Conservation (phyloP, 192 early-diverging fungal species). For the Physocladia obscura region DNA sequence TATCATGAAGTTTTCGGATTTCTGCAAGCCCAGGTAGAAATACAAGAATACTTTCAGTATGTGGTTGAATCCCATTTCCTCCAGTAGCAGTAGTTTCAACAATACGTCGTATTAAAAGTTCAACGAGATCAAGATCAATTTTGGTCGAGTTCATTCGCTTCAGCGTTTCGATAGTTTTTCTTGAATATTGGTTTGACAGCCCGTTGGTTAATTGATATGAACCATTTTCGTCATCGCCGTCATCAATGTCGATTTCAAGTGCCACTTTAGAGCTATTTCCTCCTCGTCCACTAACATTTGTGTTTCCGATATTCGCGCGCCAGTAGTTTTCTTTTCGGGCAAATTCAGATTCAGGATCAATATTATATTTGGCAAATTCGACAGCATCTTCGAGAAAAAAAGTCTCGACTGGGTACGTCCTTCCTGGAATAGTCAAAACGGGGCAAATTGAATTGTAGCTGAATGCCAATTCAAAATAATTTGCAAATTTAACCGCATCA, state of each 20-base stretch:
- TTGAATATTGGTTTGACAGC: neutral
- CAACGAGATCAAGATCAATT: constrained; percentile 59
- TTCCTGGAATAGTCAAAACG: constrained; percentile 57
- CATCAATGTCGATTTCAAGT: neutral
- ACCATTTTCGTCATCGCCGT: constrained; percentile 13
- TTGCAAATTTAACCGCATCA: constrained; percentile 53
- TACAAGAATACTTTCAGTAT: constrained; percentile 63
- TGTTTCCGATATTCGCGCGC: constrained; percentile 28
- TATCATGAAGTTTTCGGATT: constrained; percentile 61
- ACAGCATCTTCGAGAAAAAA: constrained; percentile 70
- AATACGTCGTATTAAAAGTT: constrained; percentile 44
- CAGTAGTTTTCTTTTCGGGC: constrained; percentile 18
- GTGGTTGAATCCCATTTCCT: neutral
- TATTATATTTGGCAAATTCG: constrained; percentile 55
- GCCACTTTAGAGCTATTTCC: constrained; percentile 37
- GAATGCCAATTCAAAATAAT: constrained; percentile 40
- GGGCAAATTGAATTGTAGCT: constrained; percentile 4
- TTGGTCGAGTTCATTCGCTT: constrained; percentile 46
- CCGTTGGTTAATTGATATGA: neutral
- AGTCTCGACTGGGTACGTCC: constrained; percentile 50
- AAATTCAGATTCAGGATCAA: constrained; percentile 48
- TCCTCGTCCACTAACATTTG: constrained; percentile 45
- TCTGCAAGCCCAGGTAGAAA: constrained; percentile 66
- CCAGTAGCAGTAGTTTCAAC: neutral
- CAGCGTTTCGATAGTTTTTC: constrained; percentile 1